Conservation (phyloP, 2,329 filamentous ascomycete species). For the Pseudopithomyces chartarum region DNA sequence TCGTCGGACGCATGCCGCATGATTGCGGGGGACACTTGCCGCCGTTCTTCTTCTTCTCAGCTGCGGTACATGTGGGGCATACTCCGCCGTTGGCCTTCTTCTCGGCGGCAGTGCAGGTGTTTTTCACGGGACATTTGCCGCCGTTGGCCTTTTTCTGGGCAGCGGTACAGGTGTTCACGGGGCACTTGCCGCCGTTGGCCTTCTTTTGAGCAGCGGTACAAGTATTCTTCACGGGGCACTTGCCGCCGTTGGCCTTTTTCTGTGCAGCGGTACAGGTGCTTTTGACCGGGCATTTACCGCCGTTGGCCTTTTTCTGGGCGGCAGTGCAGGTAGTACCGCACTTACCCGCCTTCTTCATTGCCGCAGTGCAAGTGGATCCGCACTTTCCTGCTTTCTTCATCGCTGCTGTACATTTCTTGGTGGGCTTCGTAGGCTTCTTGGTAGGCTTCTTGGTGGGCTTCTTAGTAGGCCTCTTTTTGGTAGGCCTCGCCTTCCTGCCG, state of each 20-base stretch:
- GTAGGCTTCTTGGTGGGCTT: conserved; percentile 2
- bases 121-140: not conserved
- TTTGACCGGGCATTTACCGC: no score
- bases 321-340: not conserved
- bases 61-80: not conserved
- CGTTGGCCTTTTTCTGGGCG: not conserved
- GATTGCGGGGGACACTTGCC: not conserved
- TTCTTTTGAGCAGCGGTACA: not conserved
- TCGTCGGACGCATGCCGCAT: not conserved
- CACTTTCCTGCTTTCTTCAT: not conserved
- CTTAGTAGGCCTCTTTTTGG: not conserved
- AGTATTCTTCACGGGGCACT: not conserved
- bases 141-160: not conserved
- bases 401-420: not conserved
- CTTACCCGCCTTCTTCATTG: not conserved
- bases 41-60: conserved; percentile 1
- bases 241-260: not conserved
- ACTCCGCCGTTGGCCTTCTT: not conserved
- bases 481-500: not conserved
- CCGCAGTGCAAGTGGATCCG: not conserved
- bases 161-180: not conserved
- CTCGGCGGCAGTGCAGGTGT: conserved; percentile 1
- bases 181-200: not conserved
- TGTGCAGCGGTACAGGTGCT: not conserved
- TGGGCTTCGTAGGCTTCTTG: not conserved